A percentile compares a stretch with the other conserved stretches of the same genome.
phyloP scores from a whole-genome alignment of 148 eudicot genomes.

The Cornus controversa region DNA sequence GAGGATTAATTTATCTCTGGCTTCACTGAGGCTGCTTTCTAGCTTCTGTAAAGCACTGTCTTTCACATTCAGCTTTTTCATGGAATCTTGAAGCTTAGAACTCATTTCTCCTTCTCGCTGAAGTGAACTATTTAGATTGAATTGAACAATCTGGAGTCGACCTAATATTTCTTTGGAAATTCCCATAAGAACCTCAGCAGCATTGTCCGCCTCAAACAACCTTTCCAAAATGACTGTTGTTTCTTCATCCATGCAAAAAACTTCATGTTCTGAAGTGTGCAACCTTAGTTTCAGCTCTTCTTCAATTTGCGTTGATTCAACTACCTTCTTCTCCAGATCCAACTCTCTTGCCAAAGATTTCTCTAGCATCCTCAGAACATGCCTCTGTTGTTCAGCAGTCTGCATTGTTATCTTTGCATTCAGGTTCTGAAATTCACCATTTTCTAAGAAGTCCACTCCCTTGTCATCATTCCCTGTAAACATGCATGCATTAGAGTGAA shows the following conservation, averaged over 20 bases:
- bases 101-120: constrained; percentile 55
- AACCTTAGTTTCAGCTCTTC: constrained; percentile 57
- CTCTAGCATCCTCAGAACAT: constrained; percentile 76
- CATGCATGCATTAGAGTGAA: constrained; percentile 14
- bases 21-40: constrained; percentile 23
- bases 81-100: constrained; percentile 42
- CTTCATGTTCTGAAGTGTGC: constrained; percentile 47
- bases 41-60: constrained; percentile 33
- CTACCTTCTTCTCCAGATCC: constrained; percentile 67
- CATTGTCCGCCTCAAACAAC: constrained; percentile 74
- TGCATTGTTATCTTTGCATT: constrained; percentile 61
- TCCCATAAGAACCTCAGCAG: constrained; percentile 63
- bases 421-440: constrained; percentile 29
- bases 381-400: constrained; percentile 81
- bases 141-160: constrained; percentile 51
- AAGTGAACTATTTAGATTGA: constrained; percentile 44
- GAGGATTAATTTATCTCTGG: constrained; percentile 9
- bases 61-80: constrained; percentile 36
- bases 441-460: constrained; percentile 31
- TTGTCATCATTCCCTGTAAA: constrained; percentile 48
- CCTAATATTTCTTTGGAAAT: constrained; percentile 57
- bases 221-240: constrained; percentile 44
- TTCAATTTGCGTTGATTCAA: constrained; percentile 54
- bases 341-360: constrained; percentile 84
- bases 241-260: constrained; percentile 55